A percentile compares a stretch with the other conserved stretches of the same genome.
Conservation (phyloP, 495 filamentous ascomycete genomes). For the Aspergillus egyptiacus region DNA sequence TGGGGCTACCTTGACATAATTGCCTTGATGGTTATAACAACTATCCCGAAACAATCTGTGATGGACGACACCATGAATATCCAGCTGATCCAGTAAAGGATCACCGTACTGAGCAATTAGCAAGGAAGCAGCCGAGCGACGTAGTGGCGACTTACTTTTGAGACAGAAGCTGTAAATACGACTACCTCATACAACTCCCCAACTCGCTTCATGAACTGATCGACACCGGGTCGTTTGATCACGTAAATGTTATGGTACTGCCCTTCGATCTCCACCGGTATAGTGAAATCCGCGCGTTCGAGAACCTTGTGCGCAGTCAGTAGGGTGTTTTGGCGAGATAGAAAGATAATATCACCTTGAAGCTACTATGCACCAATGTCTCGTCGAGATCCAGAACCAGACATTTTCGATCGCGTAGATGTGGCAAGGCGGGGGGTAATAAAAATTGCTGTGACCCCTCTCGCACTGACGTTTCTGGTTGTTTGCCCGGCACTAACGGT, state of each 20-base stretch:
- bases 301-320: conserved; percentile 53
- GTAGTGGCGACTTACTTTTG: conserved; percentile 61
- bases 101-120: conserved; percentile 72
- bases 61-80: conserved; percentile 95
- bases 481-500: conserved; percentile 43
- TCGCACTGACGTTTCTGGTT: conserved; percentile 25
- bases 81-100: conserved; percentile 90
- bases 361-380: conserved; percentile 98
- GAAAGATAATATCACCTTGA: conserved; percentile 62
- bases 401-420: conserved; percentile 82
- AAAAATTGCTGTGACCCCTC: conserved; percentile 62
- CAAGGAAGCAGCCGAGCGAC: background rate
- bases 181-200: conserved; percentile 98
- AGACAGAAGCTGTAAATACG: conserved; percentile 97
- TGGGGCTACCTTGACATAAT: conserved; percentile 80
- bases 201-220: conserved; percentile 97
- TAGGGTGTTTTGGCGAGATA: background rate
- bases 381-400: conserved; percentile 95
- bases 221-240: conserved; percentile 94
- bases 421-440: conserved; percentile 69
- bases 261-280: conserved; percentile 97
- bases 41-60: conserved; percentile 96
- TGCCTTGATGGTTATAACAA: conserved; percentile 98
- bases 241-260: conserved; percentile 99
- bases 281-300: conserved; percentile 97